Percentiles rank a stretch among this genome's conserved stretches.
Conservation (phyloP, 371 early-diverging fungal genomes). For the Modicella reniformis region DNA sequence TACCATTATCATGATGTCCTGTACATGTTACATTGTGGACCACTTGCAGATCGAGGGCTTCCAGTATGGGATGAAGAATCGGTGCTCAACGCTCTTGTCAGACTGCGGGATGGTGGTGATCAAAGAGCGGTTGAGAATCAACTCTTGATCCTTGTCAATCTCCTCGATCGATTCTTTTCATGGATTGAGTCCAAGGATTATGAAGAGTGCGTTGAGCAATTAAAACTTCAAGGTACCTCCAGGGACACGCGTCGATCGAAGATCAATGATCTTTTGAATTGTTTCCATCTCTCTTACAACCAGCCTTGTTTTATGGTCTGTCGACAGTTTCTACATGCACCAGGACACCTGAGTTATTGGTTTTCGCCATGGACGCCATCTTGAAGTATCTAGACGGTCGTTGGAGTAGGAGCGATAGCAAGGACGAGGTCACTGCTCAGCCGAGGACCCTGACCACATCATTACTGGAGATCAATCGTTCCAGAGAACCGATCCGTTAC, state of each 20-base stretch:
- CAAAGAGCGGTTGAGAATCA: constrained; percentile 37
- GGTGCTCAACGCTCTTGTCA: constrained; percentile 30
- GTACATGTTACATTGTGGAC: constrained; percentile 51
- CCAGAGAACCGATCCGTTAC: constrained; percentile 40
- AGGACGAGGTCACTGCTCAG: constrained; percentile 11
- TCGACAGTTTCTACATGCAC: constrained; percentile 29
- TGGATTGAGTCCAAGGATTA: constrained; percentile 39
- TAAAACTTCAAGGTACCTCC: constrained; percentile 35
- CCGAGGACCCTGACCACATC: constrained; percentile 22
- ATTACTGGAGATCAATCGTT: constrained; percentile 38
- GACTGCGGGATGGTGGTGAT: constrained; percentile 26
- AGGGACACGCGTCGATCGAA: background rate
- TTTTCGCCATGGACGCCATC: constrained; percentile 34
- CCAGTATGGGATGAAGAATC: constrained; percentile 38
- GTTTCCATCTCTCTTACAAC: background rate
- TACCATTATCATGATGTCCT: constrained; percentile 21
- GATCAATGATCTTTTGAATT: background rate
- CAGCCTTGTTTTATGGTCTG: background rate
- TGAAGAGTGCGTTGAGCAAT: constrained; percentile 27
- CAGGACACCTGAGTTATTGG: constrained; percentile 33
- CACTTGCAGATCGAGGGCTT: constrained; percentile 19
- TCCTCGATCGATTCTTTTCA: constrained; percentile 41
- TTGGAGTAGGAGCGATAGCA: constrained; percentile 27
- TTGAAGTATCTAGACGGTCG: constrained; percentile 46
- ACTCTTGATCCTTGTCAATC: constrained; percentile 31